phyloP scores from a whole-genome alignment of 225 moss, liverwort and hornwort genomes.

The Lunularia cruciata region DNA sequence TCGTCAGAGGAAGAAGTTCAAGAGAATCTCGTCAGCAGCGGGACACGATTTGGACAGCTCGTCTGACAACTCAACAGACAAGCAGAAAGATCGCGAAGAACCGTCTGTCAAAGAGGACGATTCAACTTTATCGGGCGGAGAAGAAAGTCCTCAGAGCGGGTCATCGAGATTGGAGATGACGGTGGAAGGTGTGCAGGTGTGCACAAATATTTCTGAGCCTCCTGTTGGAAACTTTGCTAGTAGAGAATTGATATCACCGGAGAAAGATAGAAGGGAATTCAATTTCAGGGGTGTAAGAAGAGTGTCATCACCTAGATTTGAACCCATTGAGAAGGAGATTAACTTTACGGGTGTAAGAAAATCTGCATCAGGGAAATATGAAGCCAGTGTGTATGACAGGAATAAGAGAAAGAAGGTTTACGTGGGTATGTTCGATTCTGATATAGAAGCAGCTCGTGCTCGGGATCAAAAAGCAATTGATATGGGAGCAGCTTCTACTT shows the following conservation, averaged over 20 bases:
- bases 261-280: constrained; percentile 33
- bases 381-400: constrained; percentile 72
- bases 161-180: constrained; percentile 32
- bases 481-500: constrained; percentile 61
- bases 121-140: constrained; percentile 23
- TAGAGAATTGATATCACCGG: constrained; percentile 38
- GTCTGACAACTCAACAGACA: constrained; percentile 45
- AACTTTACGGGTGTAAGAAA: constrained; percentile 62
- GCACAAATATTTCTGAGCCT: constrained; percentile 35
- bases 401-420: constrained; percentile 76
- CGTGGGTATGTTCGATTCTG: constrained; percentile 58
- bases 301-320: constrained; percentile 26
- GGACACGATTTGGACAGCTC: constrained; percentile 38
- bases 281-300: constrained; percentile 23
- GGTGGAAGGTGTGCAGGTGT: constrained; percentile 37
- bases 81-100: constrained; percentile 45
- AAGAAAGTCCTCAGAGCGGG: constrained; percentile 29
- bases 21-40: constrained; percentile 32
- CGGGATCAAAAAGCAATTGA: constrained; percentile 65
- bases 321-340: constrained; percentile 45
- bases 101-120: constrained; percentile 49
- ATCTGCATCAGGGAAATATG: constrained; percentile 68
- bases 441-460: constrained; percentile 61
- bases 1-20: constrained; percentile 37
- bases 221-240: constrained; percentile 41